Evolutionary conservation across 2,329 filamentous ascomycete genomes (phyloP).

Genomic region (Aspergillus arachidicola): DNA sequence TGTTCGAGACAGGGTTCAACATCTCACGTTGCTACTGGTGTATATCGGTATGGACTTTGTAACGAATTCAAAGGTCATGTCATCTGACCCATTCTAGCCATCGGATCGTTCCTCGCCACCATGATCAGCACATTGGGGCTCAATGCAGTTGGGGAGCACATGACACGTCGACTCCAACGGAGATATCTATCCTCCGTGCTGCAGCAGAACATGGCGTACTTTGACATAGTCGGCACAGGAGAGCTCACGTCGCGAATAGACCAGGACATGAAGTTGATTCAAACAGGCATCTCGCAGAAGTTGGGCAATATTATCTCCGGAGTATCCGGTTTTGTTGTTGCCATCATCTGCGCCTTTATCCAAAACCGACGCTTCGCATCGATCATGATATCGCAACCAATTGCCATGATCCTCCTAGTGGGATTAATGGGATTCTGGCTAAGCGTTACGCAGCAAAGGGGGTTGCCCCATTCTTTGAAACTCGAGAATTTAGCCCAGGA

Average conservation of each 20-base stretch:
- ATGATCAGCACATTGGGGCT: not conserved
- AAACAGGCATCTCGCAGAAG: not conserved
- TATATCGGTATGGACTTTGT: not conserved
- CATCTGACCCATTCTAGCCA: not conserved
- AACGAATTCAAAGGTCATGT: fast-evolving
- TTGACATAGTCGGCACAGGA: not conserved
- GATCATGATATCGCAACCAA: not conserved
- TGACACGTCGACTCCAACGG: not conserved
- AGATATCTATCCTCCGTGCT: not conserved
- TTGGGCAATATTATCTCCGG: not conserved
- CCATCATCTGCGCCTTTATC: not conserved
- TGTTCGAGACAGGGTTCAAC: not conserved
- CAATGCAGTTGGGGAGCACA: not conserved
- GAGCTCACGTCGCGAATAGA: not conserved
- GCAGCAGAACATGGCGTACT: not conserved
- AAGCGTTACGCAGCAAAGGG: not conserved
- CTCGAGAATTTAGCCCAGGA: not conserved
- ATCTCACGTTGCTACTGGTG: not conserved
- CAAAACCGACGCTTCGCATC: not conserved
- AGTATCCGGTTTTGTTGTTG: not conserved
- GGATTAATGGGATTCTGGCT: not conserved
- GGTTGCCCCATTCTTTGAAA: not conserved
- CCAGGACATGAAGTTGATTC: not conserved
- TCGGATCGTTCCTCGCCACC: not conserved
- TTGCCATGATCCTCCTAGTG: not conserved